phyloP scores from a whole-genome alignment of 495 filamentous ascomycete genomes.

The Penicillium bovifimosum region DNA sequence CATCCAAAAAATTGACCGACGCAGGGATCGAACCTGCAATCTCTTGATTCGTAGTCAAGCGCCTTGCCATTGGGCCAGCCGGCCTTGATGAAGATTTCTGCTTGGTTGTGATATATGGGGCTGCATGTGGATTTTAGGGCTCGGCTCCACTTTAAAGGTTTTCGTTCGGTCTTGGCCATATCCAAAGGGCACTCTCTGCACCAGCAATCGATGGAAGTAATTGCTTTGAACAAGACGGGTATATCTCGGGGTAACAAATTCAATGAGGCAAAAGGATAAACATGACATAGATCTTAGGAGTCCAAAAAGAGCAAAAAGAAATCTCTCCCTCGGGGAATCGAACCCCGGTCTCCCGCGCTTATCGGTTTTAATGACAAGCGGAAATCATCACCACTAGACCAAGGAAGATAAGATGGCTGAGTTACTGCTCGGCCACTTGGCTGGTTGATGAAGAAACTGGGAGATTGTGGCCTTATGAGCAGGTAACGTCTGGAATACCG shows the following conservation, averaged over 20 bases:
- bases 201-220: background rate
- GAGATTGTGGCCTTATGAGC: background rate
- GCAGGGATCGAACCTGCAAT: conserved; percentile 45
- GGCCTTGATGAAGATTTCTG: conserved; percentile 14
- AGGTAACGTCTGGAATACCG: too few species aligned
- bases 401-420: conserved; percentile 27
- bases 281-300: background rate
- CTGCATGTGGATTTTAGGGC: too few species aligned
- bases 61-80: conserved; percentile 64
- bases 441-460: background rate
- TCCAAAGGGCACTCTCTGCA: background rate
- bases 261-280: background rate
- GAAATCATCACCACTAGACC: conserved; percentile 53
- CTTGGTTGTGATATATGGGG: background rate
- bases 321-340: conserved; percentile 49
- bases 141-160: background rate
- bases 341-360: conserved; percentile 50
- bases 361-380: conserved; percentile 44
- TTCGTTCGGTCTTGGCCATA: background rate
- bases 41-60: conserved; percentile 67
- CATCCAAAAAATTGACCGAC: conserved; percentile 23
- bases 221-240: too few species aligned
- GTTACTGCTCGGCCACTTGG: conserved; percentile 31
- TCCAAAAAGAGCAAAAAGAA: conserved; percentile 16
- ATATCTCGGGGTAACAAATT: background rate